Evolutionary conservation across 768 basidiomycete species (phyloP).

Genomic region (Boletus rubroflammeus): DNA sequence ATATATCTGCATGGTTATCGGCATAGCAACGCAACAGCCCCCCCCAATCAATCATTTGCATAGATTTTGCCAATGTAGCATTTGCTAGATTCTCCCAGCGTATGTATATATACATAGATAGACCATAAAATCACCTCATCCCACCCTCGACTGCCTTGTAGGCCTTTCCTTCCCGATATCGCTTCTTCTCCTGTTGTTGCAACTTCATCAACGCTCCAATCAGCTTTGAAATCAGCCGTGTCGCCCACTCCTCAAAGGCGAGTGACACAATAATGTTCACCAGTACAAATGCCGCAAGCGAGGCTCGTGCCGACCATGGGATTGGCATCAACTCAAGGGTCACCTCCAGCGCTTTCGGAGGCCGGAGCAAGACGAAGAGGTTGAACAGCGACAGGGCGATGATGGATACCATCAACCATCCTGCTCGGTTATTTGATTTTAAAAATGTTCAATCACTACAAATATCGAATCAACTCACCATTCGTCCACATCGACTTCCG

Average conservation of each 20-base stretch:
- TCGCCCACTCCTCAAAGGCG: slow-evolving; percentile 74
- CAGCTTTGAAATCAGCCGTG: slow-evolving; percentile 51
- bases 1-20: slow-evolving; percentile 3
- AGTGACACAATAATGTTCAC: slow-evolving; percentile 71
- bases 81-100: background rate
- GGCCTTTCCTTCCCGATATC: slow-evolving; percentile 61
- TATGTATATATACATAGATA: no score
- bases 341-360: slow-evolving; percentile 53
- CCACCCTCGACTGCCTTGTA: slow-evolving; percentile 86
- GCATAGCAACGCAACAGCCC: slow-evolving; percentile 19
- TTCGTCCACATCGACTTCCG: slow-evolving; percentile 95
- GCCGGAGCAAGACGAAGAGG: slow-evolving; percentile 68
- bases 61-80: background rate
- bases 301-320: slow-evolving; percentile 61
- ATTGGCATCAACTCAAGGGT: slow-evolving; percentile 77
- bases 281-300: slow-evolving; percentile 62
- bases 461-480: slow-evolving; percentile 44
- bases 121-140: slow-evolving; percentile 39
- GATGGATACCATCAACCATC: slow-evolving; percentile 79
- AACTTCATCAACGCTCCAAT: slow-evolving; percentile 47
- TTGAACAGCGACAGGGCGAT: slow-evolving; percentile 67
- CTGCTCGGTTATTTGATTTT: slow-evolving; percentile 36
- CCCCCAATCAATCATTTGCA: background rate
- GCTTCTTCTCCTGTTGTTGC: slow-evolving; percentile 40
- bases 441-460: background rate